Conservation (phyloP, 495 filamentous ascomycete genomes). For the Penicillium bovifimosum region DNA sequence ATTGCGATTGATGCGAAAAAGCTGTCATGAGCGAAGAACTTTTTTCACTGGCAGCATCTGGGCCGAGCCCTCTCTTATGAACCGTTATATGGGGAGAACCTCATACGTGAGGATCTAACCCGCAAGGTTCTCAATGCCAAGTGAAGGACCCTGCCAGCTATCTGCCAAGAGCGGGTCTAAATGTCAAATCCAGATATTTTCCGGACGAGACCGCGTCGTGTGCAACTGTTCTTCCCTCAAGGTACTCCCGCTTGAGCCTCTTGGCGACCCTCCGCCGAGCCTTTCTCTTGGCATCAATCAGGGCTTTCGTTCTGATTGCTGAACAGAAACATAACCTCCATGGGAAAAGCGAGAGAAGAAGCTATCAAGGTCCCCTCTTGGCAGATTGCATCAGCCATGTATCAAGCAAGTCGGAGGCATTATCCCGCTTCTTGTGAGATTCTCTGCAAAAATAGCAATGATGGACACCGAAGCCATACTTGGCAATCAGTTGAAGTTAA, state of each 20-base stretch:
- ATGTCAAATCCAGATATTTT: not conserved
- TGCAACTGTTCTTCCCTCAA: conserved; percentile 10
- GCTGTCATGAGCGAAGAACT: not conserved
- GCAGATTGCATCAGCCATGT: not conserved
- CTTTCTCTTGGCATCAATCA: conserved; percentile 13
- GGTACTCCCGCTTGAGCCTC: conserved; percentile 19
- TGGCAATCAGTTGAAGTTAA: not conserved
- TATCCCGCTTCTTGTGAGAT: not conserved
- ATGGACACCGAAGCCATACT: not conserved
- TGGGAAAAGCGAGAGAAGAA: not conserved
- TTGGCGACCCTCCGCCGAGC: conserved; percentile 17
- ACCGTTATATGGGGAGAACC: not conserved
- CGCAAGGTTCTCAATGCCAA: conserved; percentile 15
- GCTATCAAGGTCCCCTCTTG: conserved; percentile 17
- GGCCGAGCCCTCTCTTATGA: not conserved
- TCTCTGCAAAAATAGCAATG: not conserved
- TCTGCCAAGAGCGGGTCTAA: conserved; percentile 9
- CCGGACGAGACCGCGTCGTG: not conserved
- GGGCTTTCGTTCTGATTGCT: not conserved
- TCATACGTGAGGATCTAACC: not conserved
- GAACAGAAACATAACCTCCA: not conserved
- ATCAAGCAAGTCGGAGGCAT: not conserved
- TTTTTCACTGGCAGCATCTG: not conserved
- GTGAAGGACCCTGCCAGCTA: not conserved
- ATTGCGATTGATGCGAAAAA: not conserved